Evolutionary conservation across 1,284 basidiomycete genomes (phyloP).

Genomic region (Stygiomarasmius scandens): DNA sequence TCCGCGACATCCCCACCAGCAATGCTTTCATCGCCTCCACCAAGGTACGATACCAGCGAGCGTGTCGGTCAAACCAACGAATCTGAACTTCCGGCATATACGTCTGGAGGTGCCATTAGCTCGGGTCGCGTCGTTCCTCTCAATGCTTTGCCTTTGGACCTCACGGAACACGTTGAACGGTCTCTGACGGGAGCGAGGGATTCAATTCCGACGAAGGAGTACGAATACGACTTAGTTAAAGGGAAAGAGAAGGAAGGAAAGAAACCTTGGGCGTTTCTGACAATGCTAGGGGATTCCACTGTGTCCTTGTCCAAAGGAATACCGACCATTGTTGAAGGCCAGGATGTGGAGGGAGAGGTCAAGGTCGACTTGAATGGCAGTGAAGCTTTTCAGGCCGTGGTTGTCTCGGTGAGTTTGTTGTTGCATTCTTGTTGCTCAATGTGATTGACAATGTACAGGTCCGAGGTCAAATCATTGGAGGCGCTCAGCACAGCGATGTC

Average conservation of each 20-base stretch:
- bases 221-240: constrained; percentile 24
- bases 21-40: background rate
- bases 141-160: background rate
- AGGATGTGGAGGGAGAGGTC: constrained; percentile 29
- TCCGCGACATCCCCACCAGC: no score
- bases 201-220: constrained; percentile 16
- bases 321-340: constrained; percentile 29
- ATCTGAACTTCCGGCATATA: constrained; percentile 10
- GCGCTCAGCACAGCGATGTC: constrained; percentile 8
- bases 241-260: constrained; percentile 26
- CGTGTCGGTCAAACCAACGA: background rate
- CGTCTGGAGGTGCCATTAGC: background rate
- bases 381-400: constrained; percentile 25
- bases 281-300: constrained; percentile 24
- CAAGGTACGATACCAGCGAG: constrained; percentile 3
- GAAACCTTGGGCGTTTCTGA: constrained; percentile 20
- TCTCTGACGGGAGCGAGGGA: background rate
- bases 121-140: background rate
- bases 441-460: background rate
- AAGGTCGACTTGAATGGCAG: constrained; percentile 24
- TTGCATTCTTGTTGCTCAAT: background rate
- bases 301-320: constrained; percentile 24
- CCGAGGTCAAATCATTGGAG: constrained; percentile 6
- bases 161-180: background rate
- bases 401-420: constrained; percentile 25